These are phyloP conservation scores for Asterochloris sp. DNA, from an alignment of 139 green algal species.

Conservation along the genomic window DNA sequence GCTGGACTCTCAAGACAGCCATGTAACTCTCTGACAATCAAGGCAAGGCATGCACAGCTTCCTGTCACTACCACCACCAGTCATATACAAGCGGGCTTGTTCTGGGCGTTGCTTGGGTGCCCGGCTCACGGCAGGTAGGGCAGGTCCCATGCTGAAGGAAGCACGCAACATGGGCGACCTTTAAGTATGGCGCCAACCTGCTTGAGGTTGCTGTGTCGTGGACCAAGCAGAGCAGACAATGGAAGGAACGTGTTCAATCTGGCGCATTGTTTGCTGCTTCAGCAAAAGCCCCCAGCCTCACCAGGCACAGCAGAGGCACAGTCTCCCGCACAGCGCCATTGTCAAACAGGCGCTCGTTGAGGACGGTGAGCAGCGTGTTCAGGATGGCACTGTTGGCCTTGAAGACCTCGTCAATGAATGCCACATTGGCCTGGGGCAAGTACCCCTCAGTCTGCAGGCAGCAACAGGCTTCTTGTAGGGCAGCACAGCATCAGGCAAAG, in stretches of 20 bases:
- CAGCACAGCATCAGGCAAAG: no score
- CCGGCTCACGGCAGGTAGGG: not conserved
- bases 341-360: conserved; percentile 95
- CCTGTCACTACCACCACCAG: not conserved
- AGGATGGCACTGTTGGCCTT: conserved; percentile 93
- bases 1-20: not conserved
- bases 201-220: no score
- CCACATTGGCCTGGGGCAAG: conserved; percentile 77
- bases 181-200: no score
- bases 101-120: not conserved
- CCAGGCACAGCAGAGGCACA: conserved; percentile 64
- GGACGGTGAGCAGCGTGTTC: conserved; percentile 90
- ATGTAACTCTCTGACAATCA: not conserved
- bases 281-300: not conserved
- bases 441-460: conserved; percentile 76
- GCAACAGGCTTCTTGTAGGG: not conserved
- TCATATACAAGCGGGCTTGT: not conserved
- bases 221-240: not conserved
- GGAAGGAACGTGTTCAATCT: not conserved
- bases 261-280: not conserved
- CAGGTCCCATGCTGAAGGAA: not conserved
- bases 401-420: conserved; percentile 91
- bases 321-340: conserved; percentile 72
- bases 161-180: not conserved
- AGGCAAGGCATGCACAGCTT: not conserved